Base-by-base conservation (phyloP, 768 basidiomycete genomes). In the Mycena crocata region DNA sequence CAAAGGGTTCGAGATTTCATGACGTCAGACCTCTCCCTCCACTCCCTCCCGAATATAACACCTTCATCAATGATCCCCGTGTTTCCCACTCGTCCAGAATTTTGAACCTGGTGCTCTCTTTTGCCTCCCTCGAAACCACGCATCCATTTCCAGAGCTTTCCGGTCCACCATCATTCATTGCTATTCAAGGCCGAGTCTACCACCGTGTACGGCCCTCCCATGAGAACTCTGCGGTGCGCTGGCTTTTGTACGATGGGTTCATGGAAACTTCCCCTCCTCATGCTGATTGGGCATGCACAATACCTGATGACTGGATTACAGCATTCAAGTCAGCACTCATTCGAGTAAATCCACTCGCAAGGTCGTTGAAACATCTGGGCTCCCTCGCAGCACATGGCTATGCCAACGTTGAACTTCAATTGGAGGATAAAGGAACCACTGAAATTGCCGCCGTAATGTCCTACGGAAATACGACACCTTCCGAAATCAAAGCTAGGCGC, bases 161-260 rank as follows among this genome's bases (percentile, higher is more conserved):
- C 3, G 57, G 57, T 7, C 57, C 57, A 7, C 57, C 45, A 8
- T 4, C 19, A 46, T 72, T 71, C 39, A 17, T 80, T 30, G 66
- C 76, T 2, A 73, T 81, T 24, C 69, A 77, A 52, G 79, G 80
- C 0, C 69, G 71, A 21, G 55, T 80, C 2, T 81, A 80, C 45
- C 80, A 81, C 59, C 73, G 75, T 2, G 56, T 81, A 6, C 72
- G 75, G 4, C 73, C 78, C 1, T 66, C 56, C 14, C 77, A 78
- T 48, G 14, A 64, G 0, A 67, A 72, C 44, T 79, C 76, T 1
- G 74, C 73, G 3, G 65, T 80, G 6, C 69, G 71, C 2, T 81
- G 80, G 80, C 63, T 81, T 9, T 54, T 81, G 6, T 78, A 78
- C 57, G 77, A 80, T 50, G 75, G 75, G 2, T 76, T 77, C 42